Evolutionary conservation across 2,329 filamentous ascomycete genomes (phyloP), one percentile per base, ranked within the genome.

Genomic region (Fusarium keratoplasticum): DNA sequence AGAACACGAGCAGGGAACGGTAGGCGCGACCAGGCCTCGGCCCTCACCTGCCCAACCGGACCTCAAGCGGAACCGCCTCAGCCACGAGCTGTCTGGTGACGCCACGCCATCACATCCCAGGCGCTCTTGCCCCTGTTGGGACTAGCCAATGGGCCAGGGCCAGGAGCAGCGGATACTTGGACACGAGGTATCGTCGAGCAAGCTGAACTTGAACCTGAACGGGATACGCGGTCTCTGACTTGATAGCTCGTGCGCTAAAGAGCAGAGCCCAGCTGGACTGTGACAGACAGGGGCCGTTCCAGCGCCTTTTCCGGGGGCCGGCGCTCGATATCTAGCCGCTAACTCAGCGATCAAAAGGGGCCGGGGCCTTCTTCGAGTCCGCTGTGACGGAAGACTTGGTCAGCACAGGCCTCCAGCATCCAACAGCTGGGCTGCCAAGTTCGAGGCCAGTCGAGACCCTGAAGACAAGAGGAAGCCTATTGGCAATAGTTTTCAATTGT

Each of bases 71-170:
- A 65, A 62, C 61, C 69, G 69, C 69, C 69, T 70, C 61, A 73
- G 72, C 72, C 72, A 73, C 72, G 57, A 55, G 50, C 14, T 27
- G 22, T 47, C 59, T 42, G 69, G 66, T 75, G 69, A 65, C 69
- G 72, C 72, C 72, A 75, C 62, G 54, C 66, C 63, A 75, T 74
- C 72, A 75, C 72, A 67, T 59, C 33, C 52, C 33, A 62, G 42
- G 72, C 72, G 66, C 69, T 70, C 64, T 75, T 73, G 61, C 61
- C 72, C 69, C 25, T 73, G 62, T 73, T 67, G 6, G 72, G 72
- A 36, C 52, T 67, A 61, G 72, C 66, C 42, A 67, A 59, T 59
- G 6, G 29, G 16, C 52, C 22, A 44, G 42, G 67, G 42, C 31
- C 44, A 64, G 22, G 18, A 52, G 60, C 66, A 40, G 66, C 50